A percentile compares a stretch with the other conserved stretches of the same genome.
phyloP scores from a whole-genome alignment of 73 alveolate genomes.

The Strombidium stylifer region DNA sequence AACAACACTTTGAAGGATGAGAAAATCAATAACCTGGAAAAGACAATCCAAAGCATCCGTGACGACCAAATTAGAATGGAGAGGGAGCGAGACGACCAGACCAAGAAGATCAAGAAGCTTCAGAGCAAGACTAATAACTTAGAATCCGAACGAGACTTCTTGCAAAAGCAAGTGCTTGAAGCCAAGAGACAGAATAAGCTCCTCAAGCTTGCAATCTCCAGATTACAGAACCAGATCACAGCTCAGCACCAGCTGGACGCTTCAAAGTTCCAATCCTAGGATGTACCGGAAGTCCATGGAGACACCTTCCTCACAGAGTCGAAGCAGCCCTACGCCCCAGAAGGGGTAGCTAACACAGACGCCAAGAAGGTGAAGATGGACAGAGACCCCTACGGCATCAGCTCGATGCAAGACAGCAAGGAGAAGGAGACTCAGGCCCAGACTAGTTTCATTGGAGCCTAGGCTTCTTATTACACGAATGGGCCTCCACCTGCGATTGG shows the following conservation, averaged over 20 bases:
- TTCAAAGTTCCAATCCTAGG: background rate
- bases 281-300: slow-evolving; percentile 19
- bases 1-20: slow-evolving; percentile 60
- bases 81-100: no score
- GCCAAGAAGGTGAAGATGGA: background rate
- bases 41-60: slow-evolving; percentile 39
- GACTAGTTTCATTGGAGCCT: no score
- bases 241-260: slow-evolving; percentile 9
- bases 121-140: background rate
- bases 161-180: slow-evolving; percentile 44
- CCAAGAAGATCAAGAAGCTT: background rate
- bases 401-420: no score
- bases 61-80: slow-evolving; percentile 57
- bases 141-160: slow-evolving; percentile 32
- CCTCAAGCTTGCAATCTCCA: slow-evolving; percentile 55
- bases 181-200: slow-evolving; percentile 58
- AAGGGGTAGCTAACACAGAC: no score
- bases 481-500: no score
- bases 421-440: no score
- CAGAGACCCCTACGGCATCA: no score
- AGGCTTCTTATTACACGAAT: no score
- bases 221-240: slow-evolving; percentile 44
- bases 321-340: slow-evolving; percentile 11
- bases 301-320: slow-evolving; percentile 27
- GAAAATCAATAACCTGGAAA: slow-evolving; percentile 41